Conservation (phyloP, 2,329 filamentous ascomycete genomes). For the Paraphaeosphaeria minitans region DNA sequence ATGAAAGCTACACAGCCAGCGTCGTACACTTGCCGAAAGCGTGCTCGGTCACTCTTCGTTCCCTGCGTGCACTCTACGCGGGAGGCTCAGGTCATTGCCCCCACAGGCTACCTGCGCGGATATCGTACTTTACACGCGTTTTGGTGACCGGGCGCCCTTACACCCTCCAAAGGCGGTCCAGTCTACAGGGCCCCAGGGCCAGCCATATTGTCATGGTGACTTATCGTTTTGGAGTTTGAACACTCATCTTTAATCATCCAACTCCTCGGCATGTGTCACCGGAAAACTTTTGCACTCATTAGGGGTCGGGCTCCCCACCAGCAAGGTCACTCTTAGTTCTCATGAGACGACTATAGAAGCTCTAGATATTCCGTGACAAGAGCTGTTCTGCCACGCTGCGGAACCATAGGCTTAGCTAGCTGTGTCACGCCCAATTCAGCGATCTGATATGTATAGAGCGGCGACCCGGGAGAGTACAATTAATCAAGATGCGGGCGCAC, state of each 20-base stretch:
- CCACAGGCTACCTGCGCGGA: too few relatives aligned
- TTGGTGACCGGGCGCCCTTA: too few relatives aligned
- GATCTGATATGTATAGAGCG: not conserved
- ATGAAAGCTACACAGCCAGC: not conserved
- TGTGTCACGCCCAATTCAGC: not conserved
- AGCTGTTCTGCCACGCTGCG: not conserved
- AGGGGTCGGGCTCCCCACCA: not conserved
- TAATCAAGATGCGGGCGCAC: not conserved
- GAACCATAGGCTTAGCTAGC: not conserved
- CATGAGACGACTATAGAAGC: not conserved
- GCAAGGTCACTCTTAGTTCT: not conserved
- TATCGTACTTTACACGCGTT: too few relatives aligned
- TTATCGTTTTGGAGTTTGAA: not conserved
- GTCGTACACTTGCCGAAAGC: not conserved
- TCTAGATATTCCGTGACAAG: not conserved
- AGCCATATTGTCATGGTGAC: not conserved
- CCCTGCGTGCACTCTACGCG: too few relatives aligned
- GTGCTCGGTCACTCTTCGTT: too few relatives aligned
- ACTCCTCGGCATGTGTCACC: not conserved
- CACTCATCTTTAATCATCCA: not conserved
- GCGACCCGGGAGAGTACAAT: not conserved
- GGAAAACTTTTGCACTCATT: not conserved
- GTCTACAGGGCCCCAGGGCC: too few relatives aligned
- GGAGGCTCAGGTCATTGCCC: too few relatives aligned
- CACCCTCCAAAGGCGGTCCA: too few relatives aligned